phyloP scores from a whole-genome alignment of 202 grass and related monocot species.

The Schoenoplectus triqueter region DNA sequence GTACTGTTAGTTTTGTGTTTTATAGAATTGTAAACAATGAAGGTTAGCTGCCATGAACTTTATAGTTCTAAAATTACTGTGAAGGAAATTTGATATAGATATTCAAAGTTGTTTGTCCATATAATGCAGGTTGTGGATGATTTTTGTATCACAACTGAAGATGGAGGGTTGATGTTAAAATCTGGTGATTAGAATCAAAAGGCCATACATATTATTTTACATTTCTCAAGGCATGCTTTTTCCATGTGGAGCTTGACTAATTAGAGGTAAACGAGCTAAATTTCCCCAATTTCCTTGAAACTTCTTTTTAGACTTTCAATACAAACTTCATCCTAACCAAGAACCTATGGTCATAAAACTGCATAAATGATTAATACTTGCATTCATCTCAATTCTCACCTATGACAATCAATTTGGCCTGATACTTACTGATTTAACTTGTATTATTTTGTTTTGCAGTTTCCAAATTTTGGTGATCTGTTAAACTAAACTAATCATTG shows the following conservation, averaged over 20 bases:
- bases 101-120: not conserved
- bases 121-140: conserved; percentile 41
- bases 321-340: not conserved
- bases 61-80: conserved; percentile 6
- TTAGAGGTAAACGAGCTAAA: not conserved
- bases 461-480: conserved; percentile 15
- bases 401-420: not conserved
- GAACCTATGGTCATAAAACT: not conserved
- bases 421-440: conserved; percentile 4
- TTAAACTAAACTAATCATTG: not conserved
- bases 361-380: not conserved
- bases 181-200: conserved; percentile 34
- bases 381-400: not conserved
- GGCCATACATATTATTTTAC: not conserved
- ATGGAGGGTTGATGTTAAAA: conserved; percentile 30
- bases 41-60: not conserved
- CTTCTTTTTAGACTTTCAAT: not conserved
- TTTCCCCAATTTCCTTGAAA: not conserved
- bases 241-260: not conserved
- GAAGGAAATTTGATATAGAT: not conserved
- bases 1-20: not conserved
- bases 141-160: conserved; percentile 37
- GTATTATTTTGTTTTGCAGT: conserved; percentile 11
- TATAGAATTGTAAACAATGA: not conserved
- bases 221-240: conserved; percentile 21